These are phyloP conservation scores for Annulohypoxylon truncatum DNA, from an alignment of 2,329 filamentous ascomycete species.

Conservation along the genomic window DNA sequence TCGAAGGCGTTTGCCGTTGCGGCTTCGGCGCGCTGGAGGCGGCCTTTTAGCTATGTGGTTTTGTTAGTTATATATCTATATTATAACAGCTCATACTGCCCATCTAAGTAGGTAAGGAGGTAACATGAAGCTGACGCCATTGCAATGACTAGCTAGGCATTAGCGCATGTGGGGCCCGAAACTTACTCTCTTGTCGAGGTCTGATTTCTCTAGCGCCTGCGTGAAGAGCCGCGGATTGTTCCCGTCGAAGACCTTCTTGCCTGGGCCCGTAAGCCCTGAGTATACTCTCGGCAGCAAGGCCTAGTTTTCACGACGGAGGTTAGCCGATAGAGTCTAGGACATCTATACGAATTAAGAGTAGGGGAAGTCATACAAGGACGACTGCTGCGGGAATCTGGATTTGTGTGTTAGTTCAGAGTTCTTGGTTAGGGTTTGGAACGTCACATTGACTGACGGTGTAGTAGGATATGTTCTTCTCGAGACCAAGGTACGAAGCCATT, in stretches of 20 bases:
- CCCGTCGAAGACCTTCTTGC: conserved; percentile 46
- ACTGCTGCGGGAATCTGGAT: conserved; percentile 46
- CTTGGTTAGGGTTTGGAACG: background rate
- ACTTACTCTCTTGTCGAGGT: conserved; percentile 47
- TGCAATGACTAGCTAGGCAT: no score
- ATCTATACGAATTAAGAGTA: background rate
- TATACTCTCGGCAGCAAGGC: conserved; percentile 44
- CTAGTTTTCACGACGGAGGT: conserved; percentile 14
- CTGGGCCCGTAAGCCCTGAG: conserved; percentile 49
- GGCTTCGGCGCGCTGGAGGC: conserved; percentile 46
- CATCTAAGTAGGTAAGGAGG: no score
- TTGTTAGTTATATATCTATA: background rate
- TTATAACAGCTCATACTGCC: no score
- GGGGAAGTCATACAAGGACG: conserved; percentile 35
- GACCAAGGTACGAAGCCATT: conserved; percentile 45
- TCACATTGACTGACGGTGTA: conserved; percentile 44
- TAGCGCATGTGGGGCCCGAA: background rate
- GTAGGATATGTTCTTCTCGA: conserved; percentile 50
- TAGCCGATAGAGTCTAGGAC: background rate
- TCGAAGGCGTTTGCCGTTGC: conserved; percentile 47
- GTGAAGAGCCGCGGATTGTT: conserved; percentile 45
- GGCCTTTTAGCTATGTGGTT: conserved; percentile 35
- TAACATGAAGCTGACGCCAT: no score
- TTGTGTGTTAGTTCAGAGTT: conserved; percentile 14
- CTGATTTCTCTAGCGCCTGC: conserved; percentile 41